Evolutionary conservation across 805 yeast genomes (phyloP), one percentile per base, ranked within the genome.

Genomic region (Millerago galiae): DNA sequence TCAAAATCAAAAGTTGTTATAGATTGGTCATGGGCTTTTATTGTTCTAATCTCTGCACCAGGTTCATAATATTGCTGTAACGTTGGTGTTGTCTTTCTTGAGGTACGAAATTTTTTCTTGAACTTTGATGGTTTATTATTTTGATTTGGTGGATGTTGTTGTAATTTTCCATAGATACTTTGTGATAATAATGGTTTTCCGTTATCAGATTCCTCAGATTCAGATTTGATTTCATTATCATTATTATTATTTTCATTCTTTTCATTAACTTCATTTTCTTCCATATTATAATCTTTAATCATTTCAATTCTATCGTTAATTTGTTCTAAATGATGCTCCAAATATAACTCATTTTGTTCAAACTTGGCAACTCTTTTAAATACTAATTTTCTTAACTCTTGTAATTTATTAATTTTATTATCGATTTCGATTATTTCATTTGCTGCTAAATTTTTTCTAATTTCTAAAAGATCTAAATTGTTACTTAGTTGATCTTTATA

Each of bases 391-490:
- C 90, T 66, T 63, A 71, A 65, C 15, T 61, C 49, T 43, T 76
- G 74, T 34, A 83, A 54, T 50, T 68, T 70, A 35, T 70, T 67
- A 32, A 83, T 72, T 50, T 78, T 72, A 30, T 55, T 56, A 56
- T 83, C 91, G 29, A 83, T 66, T 42, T 80, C 90, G 39, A 67
- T 62, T 27, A 83, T 77, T 53, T 83, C 90, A 51, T 68, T 68
- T 1, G 84, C 71, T 0, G 86, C 78, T 32, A 81, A 58, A 16
- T 79, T 78, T 56, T 83, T 81, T 40, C 83, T 72, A 21, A 83
- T 70, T 48, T 79, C 82, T 44, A 80, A 58, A 14, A 75, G 59
- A 44, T 78, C 82, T 49, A 81, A 60, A 40, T 66, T 69, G 44
- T 70, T 68, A 30, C 63, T 64, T 12, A 79, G 62, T 9, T 60